Base-by-base conservation (phyloP, 1,284 basidiomycete genomes). In the Inonotus obliquus region DNA sequence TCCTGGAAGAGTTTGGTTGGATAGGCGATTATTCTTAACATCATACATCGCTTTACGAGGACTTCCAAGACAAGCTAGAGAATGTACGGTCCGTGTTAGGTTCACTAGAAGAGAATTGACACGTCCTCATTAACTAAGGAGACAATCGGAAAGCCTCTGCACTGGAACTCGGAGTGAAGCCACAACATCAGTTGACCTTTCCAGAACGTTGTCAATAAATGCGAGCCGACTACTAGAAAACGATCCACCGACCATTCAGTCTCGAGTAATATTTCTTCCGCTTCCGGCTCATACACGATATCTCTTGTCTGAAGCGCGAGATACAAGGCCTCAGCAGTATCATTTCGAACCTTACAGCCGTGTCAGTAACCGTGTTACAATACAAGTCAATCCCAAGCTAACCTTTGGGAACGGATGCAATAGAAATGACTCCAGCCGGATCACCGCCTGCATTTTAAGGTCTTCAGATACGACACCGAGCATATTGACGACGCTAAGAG, bases 301-400 rank as follows among this genome's bases (percentile, higher is more conserved):
- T 91, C 89, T 53, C 80, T 79, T 62, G 82, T 83, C 68, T 92
- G 89, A 21, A 93, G 73, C 10, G 82, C 78, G 29, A 92, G 75
- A 70, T 93, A 96, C 0, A 96, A 71, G 64, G 88, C 83, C 71
- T 96, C 94, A 1, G 92, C 91, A 0, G 91, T 84, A 61, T 87
- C 84, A 6, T 85, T 78, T 54, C 94, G 85, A 54, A 95, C 78
- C 92, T 95, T 69, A 9, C 21, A 35, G 57, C 38, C 56, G 61
- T 60, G 57, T 54, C 29, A 44, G 29, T 44, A 19, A 19, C 7
- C 9, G 13, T 11, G 4, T 49, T 59, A 32, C 37, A 35, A 19
- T 2, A 29, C 21, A 17, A 6, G 41, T n/a, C n/a, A 21, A 29
- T 55, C 39, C 21, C 2, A 25, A 61, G 72, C 78, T 70, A 66